A percentile compares a stretch with the other conserved stretches of the same genome.
Conservation (phyloP, 768 basidiomycete genomes). For the Russula olivacea region DNA sequence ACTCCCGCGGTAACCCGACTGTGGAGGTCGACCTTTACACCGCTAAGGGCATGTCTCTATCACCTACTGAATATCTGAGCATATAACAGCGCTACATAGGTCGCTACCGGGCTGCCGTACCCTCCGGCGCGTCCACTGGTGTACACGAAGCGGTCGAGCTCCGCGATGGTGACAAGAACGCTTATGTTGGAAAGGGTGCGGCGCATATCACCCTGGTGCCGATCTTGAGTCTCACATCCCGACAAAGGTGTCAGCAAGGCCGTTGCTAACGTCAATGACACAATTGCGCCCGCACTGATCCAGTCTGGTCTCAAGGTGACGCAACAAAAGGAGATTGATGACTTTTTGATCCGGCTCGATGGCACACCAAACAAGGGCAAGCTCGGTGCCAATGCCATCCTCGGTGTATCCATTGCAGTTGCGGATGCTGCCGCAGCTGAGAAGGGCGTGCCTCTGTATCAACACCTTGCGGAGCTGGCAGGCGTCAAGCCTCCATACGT, state of each 20-base stretch:
- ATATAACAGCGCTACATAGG: constrained; percentile 44
- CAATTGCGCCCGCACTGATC: constrained; percentile 86
- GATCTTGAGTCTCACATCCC: not conserved
- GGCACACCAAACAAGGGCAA: constrained; percentile 98
- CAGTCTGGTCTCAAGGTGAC: constrained; percentile 78
- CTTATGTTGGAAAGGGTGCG: constrained; percentile 94
- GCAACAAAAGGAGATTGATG: constrained; percentile 91
- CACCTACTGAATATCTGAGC: constrained; percentile 3
- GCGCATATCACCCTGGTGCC: not conserved
- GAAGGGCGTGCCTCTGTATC: constrained; percentile 93
- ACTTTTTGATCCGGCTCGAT: constrained; percentile 97
- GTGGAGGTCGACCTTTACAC: constrained; percentile 92
- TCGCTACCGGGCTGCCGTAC: constrained; percentile 89
- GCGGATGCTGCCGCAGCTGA: constrained; percentile 90
- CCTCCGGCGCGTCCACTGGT: constrained; percentile 98
- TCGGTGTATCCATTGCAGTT: constrained; percentile 95
- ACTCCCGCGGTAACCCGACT: constrained; percentile 97
- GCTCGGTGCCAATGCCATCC: constrained; percentile 98
- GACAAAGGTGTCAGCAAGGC: constrained; percentile 83
- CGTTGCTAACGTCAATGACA: constrained; percentile 87
- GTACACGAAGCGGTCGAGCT: constrained; percentile 98
- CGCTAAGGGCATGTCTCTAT: constrained; percentile 57
- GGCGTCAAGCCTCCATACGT: constrained; percentile 92
- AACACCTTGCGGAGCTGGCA: constrained; percentile 93
- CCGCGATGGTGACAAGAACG: constrained; percentile 89